A percentile compares a stretch with the other conserved stretches of the same genome.
Evolutionary conservation across 2,329 filamentous ascomycete species (phyloP).

Genomic region (Colletotrichum sp.): DNA sequence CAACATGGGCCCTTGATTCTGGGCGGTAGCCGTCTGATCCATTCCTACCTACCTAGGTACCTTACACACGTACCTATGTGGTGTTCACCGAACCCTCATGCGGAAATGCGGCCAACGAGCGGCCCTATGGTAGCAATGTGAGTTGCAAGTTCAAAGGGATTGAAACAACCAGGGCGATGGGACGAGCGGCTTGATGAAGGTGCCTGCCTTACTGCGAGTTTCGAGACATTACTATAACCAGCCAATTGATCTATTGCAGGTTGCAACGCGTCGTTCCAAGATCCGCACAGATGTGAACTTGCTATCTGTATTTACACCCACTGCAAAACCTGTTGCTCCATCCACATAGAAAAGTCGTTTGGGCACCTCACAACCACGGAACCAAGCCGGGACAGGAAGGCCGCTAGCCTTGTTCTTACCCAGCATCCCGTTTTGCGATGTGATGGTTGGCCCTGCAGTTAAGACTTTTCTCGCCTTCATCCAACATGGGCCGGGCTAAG

Average conservation of each 20-base stretch:
- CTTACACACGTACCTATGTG: not conserved
- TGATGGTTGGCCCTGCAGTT: not conserved
- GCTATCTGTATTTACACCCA: not conserved
- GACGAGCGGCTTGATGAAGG: not conserved
- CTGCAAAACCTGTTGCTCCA: not conserved
- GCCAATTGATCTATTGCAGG: not conserved
- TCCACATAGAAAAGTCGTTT: not conserved
- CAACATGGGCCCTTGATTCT: not conserved
- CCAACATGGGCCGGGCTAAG: not conserved
- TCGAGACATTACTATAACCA: not conserved
- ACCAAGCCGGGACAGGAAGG: conserved; percentile 11
- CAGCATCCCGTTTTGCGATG: not conserved
- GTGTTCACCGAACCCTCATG: not conserved
- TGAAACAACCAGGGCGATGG: not conserved
- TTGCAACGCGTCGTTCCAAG: not conserved
- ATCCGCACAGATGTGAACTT: not conserved
- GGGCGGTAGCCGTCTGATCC: not conserved
- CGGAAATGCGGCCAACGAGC: not conserved
- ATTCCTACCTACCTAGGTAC: not conserved
- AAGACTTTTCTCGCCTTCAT: not conserved
- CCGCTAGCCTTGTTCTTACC: conserved; percentile 1
- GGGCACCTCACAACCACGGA: not conserved
- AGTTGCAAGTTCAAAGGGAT: not conserved
- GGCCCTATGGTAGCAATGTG: not conserved
- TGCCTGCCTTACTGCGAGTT: not conserved